These are phyloP conservation scores for Barnettozyma botsteinii DNA, from an alignment of 805 yeast genomes.

Conservation along the genomic window DNA sequence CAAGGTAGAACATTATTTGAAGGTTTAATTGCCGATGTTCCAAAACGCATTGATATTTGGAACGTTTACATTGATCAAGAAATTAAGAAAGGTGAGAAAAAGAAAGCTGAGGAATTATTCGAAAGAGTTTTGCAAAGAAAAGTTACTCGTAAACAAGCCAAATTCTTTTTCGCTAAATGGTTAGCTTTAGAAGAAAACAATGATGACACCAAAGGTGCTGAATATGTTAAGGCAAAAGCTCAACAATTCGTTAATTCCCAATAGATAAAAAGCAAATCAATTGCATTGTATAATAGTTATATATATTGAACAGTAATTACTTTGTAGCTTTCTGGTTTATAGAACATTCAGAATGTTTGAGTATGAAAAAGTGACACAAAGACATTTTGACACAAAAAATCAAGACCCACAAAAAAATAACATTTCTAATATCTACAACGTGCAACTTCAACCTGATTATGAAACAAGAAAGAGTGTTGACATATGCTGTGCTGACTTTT, in stretches of 20 bases:
- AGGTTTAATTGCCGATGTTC: conserved; percentile 83
- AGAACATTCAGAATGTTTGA: too few species aligned
- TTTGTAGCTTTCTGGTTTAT: too few species aligned
- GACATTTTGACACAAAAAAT: background rate
- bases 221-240: conserved; percentile 88
- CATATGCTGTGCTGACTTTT: background rate
- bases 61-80: conserved; percentile 93
- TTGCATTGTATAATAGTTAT: conserved; percentile 5
- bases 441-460: background rate
- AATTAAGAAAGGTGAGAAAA: conserved; percentile 61
- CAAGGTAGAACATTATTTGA: conserved; percentile 93
- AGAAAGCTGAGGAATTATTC: conserved; percentile 69
- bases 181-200: conserved; percentile 66
- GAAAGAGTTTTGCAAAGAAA: conserved; percentile 69
- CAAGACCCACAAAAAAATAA: background rate
- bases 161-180: conserved; percentile 93
- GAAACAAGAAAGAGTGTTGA: background rate
- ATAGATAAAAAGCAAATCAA: background rate
- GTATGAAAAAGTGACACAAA: too few species aligned
- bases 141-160: conserved; percentile 82
- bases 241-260: conserved; percentile 55
- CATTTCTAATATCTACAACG: background rate
- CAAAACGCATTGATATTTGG: conserved; percentile 92
- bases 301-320: background rate
- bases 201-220: conserved; percentile 64